These are phyloP conservation scores for Eucalyptus decipiens DNA, from an alignment of 345 rosid species.

Conservation along the genomic window DNA sequence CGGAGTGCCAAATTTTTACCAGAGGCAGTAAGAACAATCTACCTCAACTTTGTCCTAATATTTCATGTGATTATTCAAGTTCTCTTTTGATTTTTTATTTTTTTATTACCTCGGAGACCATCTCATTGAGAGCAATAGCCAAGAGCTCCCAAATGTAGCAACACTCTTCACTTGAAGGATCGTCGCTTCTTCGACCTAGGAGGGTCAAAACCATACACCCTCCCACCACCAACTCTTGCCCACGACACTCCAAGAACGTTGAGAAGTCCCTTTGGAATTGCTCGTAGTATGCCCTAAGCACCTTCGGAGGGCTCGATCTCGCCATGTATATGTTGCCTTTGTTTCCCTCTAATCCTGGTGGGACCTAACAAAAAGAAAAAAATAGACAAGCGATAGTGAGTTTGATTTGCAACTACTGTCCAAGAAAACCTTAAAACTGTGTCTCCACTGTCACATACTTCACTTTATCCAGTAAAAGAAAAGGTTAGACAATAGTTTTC, in stretches of 20 bases:
- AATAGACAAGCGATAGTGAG: too few relatives aligned
- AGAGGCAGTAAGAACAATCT: background rate
- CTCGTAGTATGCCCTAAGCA: background rate
- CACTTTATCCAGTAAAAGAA: too few relatives aligned
- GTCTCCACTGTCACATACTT: too few relatives aligned
- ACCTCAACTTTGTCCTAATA: too few relatives aligned
- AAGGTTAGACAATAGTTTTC: background rate
- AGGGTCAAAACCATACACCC: background rate
- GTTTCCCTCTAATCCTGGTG: constrained; percentile 22
- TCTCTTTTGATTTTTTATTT: background rate
- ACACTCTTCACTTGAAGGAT: background rate
- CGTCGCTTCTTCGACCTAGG: background rate
- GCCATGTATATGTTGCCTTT: background rate
- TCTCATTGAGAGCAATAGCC: background rate
- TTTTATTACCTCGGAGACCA: constrained; percentile 14
- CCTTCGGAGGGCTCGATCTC: background rate
- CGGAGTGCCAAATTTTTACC: background rate
- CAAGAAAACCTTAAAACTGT: too few relatives aligned
- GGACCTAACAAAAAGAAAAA: constrained; percentile 24
- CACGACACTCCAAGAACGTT: background rate
- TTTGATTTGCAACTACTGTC: background rate
- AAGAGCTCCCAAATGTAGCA: background rate
- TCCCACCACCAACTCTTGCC: background rate
- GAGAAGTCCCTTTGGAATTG: background rate
- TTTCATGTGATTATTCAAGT: too few relatives aligned